Base-by-base conservation (phyloP, 2,329 filamentous ascomycete genomes). In the Macrophomina phaseolina region DNA sequence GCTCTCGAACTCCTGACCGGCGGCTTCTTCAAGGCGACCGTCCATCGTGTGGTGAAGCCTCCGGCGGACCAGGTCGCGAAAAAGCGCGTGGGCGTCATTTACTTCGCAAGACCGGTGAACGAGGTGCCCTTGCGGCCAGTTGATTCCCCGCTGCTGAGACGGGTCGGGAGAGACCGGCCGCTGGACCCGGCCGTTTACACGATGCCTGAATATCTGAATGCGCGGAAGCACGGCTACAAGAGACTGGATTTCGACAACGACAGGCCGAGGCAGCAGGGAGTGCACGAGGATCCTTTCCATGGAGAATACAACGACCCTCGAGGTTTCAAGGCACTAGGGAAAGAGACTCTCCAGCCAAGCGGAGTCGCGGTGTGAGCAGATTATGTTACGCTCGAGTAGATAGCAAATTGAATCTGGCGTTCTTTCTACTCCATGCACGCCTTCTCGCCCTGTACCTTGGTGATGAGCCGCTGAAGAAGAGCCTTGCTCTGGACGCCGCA, bases 11-110 rank as follows among this genome's bases (percentile, higher is more conserved):
- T 83, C 63, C 77, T 83, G 0, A 82, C 81, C 1, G 81, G 81
- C 3, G 81, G 81, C 0, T 79, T 82, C 65, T 83, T 83, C 73
- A 81, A 82, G 68, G 81, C 81, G 3, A 83, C 81, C 1, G 72
- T 78, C 2, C 81, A 83, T 71, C 74, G 80, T 3, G 81, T 83
- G 0, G 78, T 74, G 66, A 78, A 79, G 69, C 80, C 81, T 4
- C 80, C 81, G 0, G 74, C 72, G 0, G 81, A 83, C 67, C 80
- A 81, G 70, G 60, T 70, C 8, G 51, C 69, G 2, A 66, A 77
- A 49, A 76, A 82, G 70, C 78, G 82, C 7, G 48, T 52, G 11
- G 48, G 60, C 46, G 60, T 63, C 60, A 63, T 63, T 45, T 63
- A 63, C 60, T 74, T 82, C 2, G 80, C 81, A 0, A 68, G 60